Percentiles rank a stretch among this genome's conserved stretches.
phyloP scores from a whole-genome alignment of 129 eudicot genomes.

The Lonicera japonica region DNA sequence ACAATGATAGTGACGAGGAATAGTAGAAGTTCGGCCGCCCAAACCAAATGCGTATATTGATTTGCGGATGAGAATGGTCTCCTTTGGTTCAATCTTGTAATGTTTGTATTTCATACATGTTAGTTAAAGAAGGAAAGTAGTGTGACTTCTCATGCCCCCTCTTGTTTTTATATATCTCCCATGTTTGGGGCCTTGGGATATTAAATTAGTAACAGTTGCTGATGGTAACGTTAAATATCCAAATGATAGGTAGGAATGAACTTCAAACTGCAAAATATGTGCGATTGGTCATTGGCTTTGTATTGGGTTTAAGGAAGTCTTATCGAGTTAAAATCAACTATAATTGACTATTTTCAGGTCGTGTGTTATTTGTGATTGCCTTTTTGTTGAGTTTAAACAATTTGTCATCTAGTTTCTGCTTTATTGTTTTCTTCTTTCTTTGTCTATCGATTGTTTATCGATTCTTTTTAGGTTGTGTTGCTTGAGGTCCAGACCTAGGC shows the following conservation, averaged over 20 bases:
- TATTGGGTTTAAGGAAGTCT: no score
- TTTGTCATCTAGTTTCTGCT: no score
- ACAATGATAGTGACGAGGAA: conserved; percentile 78
- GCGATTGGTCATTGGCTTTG: no score
- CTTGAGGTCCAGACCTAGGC: no score
- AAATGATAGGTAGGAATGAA: neutral
- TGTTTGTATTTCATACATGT: neutral
- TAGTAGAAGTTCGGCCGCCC: neutral
- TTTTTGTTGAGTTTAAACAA: no score
- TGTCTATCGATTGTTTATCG: no score
- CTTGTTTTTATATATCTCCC: neutral
- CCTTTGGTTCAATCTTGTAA: neutral
- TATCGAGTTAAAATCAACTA: no score
- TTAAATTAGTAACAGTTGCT: neutral
- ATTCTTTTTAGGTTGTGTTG: no score
- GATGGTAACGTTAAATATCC: neutral
- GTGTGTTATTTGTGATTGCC: no score
- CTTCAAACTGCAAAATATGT: neutral
- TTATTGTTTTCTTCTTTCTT: no score
- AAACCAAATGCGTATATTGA: neutral
- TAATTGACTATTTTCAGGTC: no score
- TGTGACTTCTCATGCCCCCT: no score
- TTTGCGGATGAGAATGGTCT: neutral
- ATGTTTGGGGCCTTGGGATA: neutral
- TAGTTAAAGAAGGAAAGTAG: neutral